These are phyloP conservation scores for Termitomyces sp. DNA, from an alignment of 768 basidiomycete genomes.

Conservation along the genomic window DNA sequence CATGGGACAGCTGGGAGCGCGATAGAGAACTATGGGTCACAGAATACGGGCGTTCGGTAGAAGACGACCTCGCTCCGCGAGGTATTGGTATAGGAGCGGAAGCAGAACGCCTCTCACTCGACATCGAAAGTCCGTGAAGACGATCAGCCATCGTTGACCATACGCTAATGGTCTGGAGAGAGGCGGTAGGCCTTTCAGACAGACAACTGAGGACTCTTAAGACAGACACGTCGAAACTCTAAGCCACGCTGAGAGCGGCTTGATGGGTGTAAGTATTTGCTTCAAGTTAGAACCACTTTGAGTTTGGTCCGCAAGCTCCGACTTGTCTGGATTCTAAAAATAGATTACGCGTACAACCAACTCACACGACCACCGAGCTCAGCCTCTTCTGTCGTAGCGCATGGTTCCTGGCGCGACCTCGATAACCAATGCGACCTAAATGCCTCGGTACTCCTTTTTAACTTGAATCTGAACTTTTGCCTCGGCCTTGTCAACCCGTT, in stretches of 20 bases:
- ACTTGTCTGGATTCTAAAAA: background rate
- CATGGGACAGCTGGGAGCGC: conserved; percentile 14
- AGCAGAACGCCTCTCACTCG: conserved; percentile 13
- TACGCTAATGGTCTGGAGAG: background rate
- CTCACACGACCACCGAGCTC: no score
- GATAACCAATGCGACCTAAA: background rate
- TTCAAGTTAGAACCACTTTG: no score
- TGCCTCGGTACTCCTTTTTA: background rate
- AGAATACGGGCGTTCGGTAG: conserved; percentile 17
- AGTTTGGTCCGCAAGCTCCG: no score
- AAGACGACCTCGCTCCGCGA: conserved; percentile 13
- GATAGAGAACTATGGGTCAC: conserved; percentile 8
- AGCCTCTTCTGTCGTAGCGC: no score
- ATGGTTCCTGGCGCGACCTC: background rate
- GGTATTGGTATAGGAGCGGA: conserved; percentile 20
- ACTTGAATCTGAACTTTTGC: background rate
- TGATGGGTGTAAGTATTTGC: background rate
- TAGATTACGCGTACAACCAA: no score
- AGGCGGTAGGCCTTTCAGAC: background rate
- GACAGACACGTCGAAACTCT: conserved; percentile 14
- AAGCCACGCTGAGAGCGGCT: background rate
- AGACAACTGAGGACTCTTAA: conserved; percentile 7
- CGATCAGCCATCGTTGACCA: conserved; percentile 17
- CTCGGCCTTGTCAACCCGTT: no score
- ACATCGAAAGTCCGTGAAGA: conserved; percentile 11